Evolutionary conservation across 192 early-diverging fungal genomes (phyloP), one percentile per base, ranked within the genome.

Genomic region (Mortierella claussenii): DNA sequence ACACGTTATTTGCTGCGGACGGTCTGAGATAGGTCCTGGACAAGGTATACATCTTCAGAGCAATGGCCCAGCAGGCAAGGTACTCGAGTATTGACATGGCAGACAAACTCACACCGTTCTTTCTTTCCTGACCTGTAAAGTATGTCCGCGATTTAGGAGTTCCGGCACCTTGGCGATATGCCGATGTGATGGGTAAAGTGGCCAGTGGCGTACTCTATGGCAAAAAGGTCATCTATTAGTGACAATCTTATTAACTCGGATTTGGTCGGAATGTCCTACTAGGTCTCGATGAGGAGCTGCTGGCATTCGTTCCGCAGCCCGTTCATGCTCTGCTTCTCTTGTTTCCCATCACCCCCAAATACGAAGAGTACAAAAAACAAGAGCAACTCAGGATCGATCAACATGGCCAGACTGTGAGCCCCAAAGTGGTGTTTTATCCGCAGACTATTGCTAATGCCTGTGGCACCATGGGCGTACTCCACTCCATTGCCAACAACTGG

Each of bases 401-500:
- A 37, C 55, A 65, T 21, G 87, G 83, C n/a, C 86, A 87, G 60
- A 81, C 53, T 18, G 82, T 86, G 60, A 82, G 80, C 30, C 79
- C 81, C 15, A 76, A 91, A 17, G 57, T 96, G 12, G 88, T 92
- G 45, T 97, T 92, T 65, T 90, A 92, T 66, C 85, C 85, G 18
- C 96, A 97, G 80, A 97, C 95, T 2, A 97, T 96, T 45, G 60
- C 82, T 37, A 98, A 97, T 57, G 94, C 96, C 4, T 98, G 97
- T 69, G 97, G 97, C 15, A 97, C 95, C 7, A 98, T 98, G 80
- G 96, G 90, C 3, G 80, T 99, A 9, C 68, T 99, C 47, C 97
- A 99, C 67, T 87, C 96, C 0, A 76, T 99, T 11, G 89, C 85
- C 40, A 98, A 94, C 80, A 90, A 85, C 57, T 78, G 74, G 54